A percentile compares a stretch with the other conserved stretches of the same genome.
Evolutionary conservation across 371 early-diverging fungal genomes (phyloP).

Genomic region (Mucor plumbeus): DNA sequence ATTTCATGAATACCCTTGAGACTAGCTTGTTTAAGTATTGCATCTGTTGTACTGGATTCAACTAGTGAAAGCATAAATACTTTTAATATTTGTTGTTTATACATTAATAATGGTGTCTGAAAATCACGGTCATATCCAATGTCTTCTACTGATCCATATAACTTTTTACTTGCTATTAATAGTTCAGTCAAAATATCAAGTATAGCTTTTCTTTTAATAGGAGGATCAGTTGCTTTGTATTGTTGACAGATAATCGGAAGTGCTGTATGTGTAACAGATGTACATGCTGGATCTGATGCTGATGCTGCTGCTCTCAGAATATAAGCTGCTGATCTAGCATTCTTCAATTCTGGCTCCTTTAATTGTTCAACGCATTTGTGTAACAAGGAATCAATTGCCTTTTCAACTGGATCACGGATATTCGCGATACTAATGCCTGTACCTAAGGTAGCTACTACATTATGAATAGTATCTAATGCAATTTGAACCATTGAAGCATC

Average conservation of each 20-base stretch:
- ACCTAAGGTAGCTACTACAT: slow-evolving; percentile 64
- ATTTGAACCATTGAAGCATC: slow-evolving; percentile 65
- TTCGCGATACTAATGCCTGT: slow-evolving; percentile 56
- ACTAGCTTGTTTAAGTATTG: slow-evolving; percentile 56
- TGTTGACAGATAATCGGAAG: slow-evolving; percentile 54
- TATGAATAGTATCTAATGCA: slow-evolving; percentile 63
- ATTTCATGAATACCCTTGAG: slow-evolving; percentile 66
- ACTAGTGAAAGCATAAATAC: slow-evolving; percentile 31
- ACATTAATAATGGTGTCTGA: slow-evolving; percentile 61
- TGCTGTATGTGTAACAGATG: slow-evolving; percentile 56
- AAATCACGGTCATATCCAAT: slow-evolving; percentile 53
- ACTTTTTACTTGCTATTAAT: slow-evolving; percentile 55
- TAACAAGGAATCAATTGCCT: slow-evolving; percentile 62
- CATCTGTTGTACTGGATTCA: slow-evolving; percentile 32
- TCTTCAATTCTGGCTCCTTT: slow-evolving; percentile 69
- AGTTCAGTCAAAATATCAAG: slow-evolving; percentile 66
- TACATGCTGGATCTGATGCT: slow-evolving; percentile 73
- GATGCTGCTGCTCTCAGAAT: slow-evolving; percentile 67
- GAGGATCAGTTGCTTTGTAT: slow-evolving; percentile 45
- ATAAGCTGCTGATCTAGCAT: slow-evolving; percentile 66
- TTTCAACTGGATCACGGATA: slow-evolving; percentile 59
- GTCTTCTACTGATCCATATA: slow-evolving; percentile 60
- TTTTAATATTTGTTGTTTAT: slow-evolving; percentile 49
- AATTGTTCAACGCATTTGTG: slow-evolving; percentile 65
- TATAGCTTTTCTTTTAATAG: slow-evolving; percentile 59